These are phyloP conservation scores for Potentilla sterilis DNA, from an alignment of 306 rosid genomes.

Conservation along the genomic window DNA sequence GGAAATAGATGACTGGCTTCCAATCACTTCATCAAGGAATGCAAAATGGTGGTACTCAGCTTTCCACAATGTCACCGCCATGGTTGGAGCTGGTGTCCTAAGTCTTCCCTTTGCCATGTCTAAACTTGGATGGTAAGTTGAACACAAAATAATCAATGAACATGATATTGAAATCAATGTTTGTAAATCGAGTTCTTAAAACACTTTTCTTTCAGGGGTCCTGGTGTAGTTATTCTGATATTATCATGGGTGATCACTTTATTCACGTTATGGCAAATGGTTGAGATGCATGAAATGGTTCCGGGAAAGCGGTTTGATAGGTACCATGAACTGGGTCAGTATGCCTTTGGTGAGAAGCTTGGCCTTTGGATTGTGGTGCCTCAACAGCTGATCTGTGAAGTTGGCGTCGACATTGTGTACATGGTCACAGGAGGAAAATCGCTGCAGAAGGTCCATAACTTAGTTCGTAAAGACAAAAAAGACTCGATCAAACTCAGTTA, in stretches of 20 bases:
- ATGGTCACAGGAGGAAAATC: constrained; percentile 82
- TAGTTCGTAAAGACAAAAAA: constrained; percentile 36
- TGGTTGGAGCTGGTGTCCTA: constrained; percentile 90
- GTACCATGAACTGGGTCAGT: constrained; percentile 77
- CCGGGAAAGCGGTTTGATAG: constrained; percentile 73
- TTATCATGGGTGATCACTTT: constrained; percentile 71
- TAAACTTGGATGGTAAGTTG: constrained; percentile 62
- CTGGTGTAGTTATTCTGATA: constrained; percentile 51
- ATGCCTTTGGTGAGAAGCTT: constrained; percentile 75
- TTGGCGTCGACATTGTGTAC: constrained; percentile 68
- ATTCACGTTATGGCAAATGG: constrained; percentile 87
- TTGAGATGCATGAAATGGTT: constrained; percentile 86
- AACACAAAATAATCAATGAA: neutral
- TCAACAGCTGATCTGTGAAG: constrained; percentile 65
- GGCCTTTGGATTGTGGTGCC: constrained; percentile 83
- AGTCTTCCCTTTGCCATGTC: constrained; percentile 86
- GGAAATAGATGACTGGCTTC: constrained; percentile 72
- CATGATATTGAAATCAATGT: neutral
- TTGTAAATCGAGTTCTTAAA: neutral
- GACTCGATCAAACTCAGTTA: constrained; percentile 47
- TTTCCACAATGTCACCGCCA: constrained; percentile 87
- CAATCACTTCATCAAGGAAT: constrained; percentile 71
- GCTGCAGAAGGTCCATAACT: constrained; percentile 52
- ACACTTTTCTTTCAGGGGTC: constrained; percentile 53
- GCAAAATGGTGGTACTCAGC: constrained; percentile 95